Evolutionary conservation across 495 filamentous ascomycete species (phyloP).

Genomic region (Cairneyella variabilis): DNA sequence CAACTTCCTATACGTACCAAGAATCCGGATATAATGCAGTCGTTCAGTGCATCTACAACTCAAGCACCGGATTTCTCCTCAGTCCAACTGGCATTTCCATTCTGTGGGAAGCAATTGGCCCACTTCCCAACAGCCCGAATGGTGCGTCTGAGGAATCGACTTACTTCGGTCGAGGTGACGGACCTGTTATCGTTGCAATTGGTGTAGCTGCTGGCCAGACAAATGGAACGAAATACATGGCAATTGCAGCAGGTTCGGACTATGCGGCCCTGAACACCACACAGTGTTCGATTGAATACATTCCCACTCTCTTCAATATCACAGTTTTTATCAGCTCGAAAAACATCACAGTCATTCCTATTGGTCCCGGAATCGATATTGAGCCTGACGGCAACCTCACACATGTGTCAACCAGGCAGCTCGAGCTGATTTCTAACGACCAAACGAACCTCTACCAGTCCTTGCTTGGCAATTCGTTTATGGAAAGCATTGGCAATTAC

Average conservation of each 20-base stretch:
- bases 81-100: constrained; percentile 1
- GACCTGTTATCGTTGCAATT: constrained; percentile 28
- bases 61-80: constrained; percentile 12
- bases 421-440: constrained; percentile 28
- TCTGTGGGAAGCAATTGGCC: constrained; percentile 22
- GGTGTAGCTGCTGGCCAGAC: constrained; percentile 22
- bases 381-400: constrained; percentile 30
- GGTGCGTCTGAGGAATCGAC: constrained; percentile 19
- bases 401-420: constrained; percentile 25
- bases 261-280: constrained; percentile 28
- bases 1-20: constrained; percentile 26
- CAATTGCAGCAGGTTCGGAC: constrained; percentile 25
- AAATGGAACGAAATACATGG: constrained; percentile 11
- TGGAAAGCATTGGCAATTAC: constrained; percentile 29
- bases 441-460: constrained; percentile 32
- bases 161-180: constrained; percentile 23
- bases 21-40: constrained; percentile 28
- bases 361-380: constrained; percentile 19
- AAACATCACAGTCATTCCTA: constrained; percentile 29
- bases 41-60: constrained; percentile 30
- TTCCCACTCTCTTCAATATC: constrained; percentile 29
- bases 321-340: constrained; percentile 25
- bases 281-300: constrained; percentile 31
- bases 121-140: constrained; percentile 30
- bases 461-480: constrained; percentile 30